These are phyloP conservation scores for Pythium myriotylum DNA, from an alignment of 352 stramenopile genomes.

Conservation along the genomic window DNA sequence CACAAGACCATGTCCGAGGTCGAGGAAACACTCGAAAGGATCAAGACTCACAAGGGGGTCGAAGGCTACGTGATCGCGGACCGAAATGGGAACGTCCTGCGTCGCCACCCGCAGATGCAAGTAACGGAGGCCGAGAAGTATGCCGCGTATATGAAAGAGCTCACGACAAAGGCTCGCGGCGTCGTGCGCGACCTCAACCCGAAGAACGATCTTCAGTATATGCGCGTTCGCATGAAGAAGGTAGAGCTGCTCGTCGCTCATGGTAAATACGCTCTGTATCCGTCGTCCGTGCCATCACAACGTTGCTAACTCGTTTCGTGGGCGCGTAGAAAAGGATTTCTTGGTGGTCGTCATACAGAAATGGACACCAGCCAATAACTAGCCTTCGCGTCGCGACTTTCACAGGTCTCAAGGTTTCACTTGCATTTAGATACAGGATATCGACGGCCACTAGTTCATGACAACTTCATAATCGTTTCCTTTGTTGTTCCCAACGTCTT, in stretches of 20 bases:
- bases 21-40: conserved; percentile 94
- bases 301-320: neutral
- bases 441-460: too few species aligned
- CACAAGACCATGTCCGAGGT: conserved; percentile 78
- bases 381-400: too few species aligned
- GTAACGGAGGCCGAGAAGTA: conserved; percentile 92
- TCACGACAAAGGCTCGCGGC: conserved; percentile 89
- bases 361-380: conserved; percentile 68
- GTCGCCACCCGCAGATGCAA: conserved; percentile 89
- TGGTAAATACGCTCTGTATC: conserved; percentile 40
- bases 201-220: conserved; percentile 94
- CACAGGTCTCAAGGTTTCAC: too few species aligned
- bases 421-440: too few species aligned
- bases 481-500: too few species aligned
- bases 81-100: conserved; percentile 87
- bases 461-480: too few species aligned
- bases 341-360: conserved; percentile 94
- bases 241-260: conserved; percentile 94
- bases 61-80: conserved; percentile 96
- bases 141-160: conserved; percentile 89
- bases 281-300: neutral
- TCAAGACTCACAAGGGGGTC: conserved; percentile 94
- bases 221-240: conserved; percentile 92
- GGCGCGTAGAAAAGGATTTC: conserved; percentile 86
- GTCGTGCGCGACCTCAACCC: conserved; percentile 95